Conservation (phyloP, 805 yeast genomes). For the Saccharomycopsis fibuligera region DNA sequence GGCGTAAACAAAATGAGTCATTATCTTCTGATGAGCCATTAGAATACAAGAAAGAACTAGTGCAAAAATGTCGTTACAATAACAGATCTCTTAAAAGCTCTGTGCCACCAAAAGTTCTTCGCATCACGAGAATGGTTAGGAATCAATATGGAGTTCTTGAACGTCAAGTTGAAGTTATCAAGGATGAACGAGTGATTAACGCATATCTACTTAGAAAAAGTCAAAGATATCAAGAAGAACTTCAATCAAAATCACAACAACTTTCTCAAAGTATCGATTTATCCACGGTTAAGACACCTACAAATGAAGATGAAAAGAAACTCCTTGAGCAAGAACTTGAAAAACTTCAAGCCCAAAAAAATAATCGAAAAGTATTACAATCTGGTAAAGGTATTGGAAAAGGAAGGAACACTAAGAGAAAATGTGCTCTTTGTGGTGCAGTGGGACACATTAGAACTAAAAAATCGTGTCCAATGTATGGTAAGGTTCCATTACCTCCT, state of each 20-base stretch:
- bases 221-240: constrained; percentile 37
- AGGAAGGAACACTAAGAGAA: constrained; percentile 66
- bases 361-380: constrained; percentile 13
- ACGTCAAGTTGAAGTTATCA: constrained; percentile 67
- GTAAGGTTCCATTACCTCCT: constrained; percentile 29
- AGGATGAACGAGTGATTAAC: constrained; percentile 80
- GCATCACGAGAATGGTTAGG: constrained; percentile 70
- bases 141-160: constrained; percentile 85
- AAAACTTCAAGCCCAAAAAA: constrained; percentile 58
- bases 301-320: constrained; percentile 79
- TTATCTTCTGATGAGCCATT: constrained; percentile 38
- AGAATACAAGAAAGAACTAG: constrained; percentile 31
- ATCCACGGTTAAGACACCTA: constrained; percentile 59
- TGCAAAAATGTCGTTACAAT: constrained; percentile 23
- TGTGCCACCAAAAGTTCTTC: constrained; percentile 37
- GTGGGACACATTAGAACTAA: constrained; percentile 91
- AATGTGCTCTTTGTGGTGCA: constrained; percentile 94
- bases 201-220: constrained; percentile 49
- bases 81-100: constrained; percentile 21
- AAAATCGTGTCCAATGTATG: constrained; percentile 81
- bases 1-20: constrained; percentile 76
- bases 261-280: constrained; percentile 24
- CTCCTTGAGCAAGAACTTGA: constrained; percentile 79
- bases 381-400: constrained; percentile 65
- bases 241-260: constrained; percentile 27